phyloP scores from a whole-genome alignment of 345 rosid species.

The Linum trigynum region DNA sequence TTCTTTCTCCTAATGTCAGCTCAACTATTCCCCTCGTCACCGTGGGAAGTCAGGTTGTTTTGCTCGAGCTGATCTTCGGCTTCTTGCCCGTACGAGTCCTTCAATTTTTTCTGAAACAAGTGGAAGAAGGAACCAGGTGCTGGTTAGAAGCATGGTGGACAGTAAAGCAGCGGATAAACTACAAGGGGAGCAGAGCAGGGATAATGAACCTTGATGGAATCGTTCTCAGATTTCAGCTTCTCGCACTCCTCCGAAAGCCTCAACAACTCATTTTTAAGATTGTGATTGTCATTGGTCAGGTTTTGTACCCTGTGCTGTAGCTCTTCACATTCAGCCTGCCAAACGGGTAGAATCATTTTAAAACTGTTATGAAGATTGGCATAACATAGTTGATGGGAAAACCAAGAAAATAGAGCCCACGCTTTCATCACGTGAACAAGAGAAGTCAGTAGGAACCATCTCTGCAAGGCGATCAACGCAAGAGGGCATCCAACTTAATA shows the following conservation, averaged over 20 bases:
- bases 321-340: constrained; percentile 87
- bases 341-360: neutral
- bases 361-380: neutral
- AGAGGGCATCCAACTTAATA: neutral
- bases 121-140: neutral
- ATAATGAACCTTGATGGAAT: constrained; percentile 56
- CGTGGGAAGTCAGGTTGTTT: constrained; percentile 26
- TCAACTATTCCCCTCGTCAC: constrained; percentile 33
- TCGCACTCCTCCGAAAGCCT: constrained; percentile 79
- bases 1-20: neutral
- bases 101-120: constrained; percentile 63
- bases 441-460: neutral
- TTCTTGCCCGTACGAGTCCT: constrained; percentile 59
- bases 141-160: neutral
- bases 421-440: neutral
- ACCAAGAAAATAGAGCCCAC: neutral
- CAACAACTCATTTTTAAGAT: constrained; percentile 68
- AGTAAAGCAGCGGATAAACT: neutral
- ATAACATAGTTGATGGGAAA: neutral
- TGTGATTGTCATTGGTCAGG: constrained; percentile 49
- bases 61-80: constrained; percentile 58
- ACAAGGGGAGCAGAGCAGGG: neutral
- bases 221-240: constrained; percentile 76
- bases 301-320: constrained; percentile 70
- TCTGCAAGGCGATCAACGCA: neutral